phyloP scores from a whole-genome alignment of 2,329 filamentous ascomycete species.

The Malbranchea zuffiana region DNA sequence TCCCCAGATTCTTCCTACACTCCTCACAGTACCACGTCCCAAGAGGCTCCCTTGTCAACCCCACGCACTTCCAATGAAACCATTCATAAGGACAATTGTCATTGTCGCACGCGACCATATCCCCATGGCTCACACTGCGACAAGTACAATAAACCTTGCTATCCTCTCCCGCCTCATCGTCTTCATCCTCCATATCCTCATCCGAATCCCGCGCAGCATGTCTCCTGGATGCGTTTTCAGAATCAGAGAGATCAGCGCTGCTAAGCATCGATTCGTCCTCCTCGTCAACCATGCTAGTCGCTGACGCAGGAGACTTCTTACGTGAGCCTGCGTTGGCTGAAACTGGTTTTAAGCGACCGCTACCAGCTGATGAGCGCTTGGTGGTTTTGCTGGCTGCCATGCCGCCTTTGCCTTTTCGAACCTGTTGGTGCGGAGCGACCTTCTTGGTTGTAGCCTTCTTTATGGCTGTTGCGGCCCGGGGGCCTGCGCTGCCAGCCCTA shows the following conservation, averaged over 20 bases:
- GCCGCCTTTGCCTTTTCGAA: constrained; percentile 30
- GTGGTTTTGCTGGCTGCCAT: constrained; percentile 26
- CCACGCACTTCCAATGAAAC: constrained; percentile 57
- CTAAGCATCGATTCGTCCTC: constrained; percentile 47
- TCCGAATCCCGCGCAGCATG: constrained; percentile 22
- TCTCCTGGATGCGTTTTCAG: constrained; percentile 28
- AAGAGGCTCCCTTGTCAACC: constrained; percentile 48
- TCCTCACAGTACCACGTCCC: constrained; percentile 49
- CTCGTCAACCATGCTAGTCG: constrained; percentile 28
- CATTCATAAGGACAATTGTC: constrained; percentile 53
- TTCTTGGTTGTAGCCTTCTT: constrained; percentile 44
- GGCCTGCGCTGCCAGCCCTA: constrained; percentile 51
- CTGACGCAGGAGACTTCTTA: constrained; percentile 35
- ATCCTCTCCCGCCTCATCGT: constrained; percentile 45
- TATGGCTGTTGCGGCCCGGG: constrained; percentile 30
- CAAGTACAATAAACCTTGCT: constrained; percentile 57
- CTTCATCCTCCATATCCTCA: constrained; percentile 36
- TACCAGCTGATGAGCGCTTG: constrained; percentile 35
- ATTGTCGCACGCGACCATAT: constrained; percentile 60
- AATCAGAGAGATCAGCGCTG: constrained; percentile 39
- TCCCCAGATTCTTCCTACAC: constrained; percentile 35
- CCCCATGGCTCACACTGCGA: constrained; percentile 53
- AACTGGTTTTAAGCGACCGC: constrained; percentile 25
- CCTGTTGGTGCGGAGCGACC: constrained; percentile 44
- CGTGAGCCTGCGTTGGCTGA: constrained; percentile 17